phyloP scores from a whole-genome alignment of 148 eudicot species.

The Simmondsia chinensis region DNA sequence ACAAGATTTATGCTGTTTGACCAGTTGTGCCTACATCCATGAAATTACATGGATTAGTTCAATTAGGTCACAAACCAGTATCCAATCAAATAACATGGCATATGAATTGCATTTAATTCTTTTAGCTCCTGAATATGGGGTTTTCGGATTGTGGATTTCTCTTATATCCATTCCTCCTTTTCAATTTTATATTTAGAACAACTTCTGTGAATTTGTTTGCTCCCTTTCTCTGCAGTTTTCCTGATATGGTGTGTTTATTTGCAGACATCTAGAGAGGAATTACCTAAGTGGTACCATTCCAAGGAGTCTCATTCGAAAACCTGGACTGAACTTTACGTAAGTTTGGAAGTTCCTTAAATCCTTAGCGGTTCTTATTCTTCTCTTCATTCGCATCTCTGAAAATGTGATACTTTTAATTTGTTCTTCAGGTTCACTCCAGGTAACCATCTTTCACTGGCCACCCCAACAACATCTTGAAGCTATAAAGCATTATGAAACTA shows the following conservation, averaged over 20 bases:
- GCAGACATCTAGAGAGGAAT: constrained; percentile 76
- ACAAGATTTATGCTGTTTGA: no score
- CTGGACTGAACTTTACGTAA: constrained; percentile 72
- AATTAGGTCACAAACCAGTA: not conserved
- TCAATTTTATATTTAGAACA: no score
- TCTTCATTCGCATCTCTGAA: no score
- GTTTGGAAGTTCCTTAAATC: constrained; percentile 4
- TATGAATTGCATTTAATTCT: constrained; percentile 3
- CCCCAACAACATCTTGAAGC: constrained; percentile 29
- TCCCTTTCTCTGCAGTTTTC: not conserved
- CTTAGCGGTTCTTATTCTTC: no score
- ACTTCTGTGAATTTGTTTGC: no score
- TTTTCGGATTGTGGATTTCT: not conserved
- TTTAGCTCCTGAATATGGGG: no score
- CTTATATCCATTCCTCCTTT: no score
- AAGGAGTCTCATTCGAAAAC: constrained; percentile 37
- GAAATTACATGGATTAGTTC: not conserved
- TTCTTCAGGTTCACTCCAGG: constrained; percentile 58
- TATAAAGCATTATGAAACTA: constrained; percentile 3
- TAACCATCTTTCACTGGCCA: constrained; percentile 34
- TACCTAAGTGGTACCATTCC: constrained; percentile 68
- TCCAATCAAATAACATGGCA: not conserved
- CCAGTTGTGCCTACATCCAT: no score
- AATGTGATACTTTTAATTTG: no score
- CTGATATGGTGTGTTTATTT: constrained; percentile 1